Evolutionary conservation across 441 rosid genomes (phyloP).

Genomic region (Adansonia gregorii): DNA sequence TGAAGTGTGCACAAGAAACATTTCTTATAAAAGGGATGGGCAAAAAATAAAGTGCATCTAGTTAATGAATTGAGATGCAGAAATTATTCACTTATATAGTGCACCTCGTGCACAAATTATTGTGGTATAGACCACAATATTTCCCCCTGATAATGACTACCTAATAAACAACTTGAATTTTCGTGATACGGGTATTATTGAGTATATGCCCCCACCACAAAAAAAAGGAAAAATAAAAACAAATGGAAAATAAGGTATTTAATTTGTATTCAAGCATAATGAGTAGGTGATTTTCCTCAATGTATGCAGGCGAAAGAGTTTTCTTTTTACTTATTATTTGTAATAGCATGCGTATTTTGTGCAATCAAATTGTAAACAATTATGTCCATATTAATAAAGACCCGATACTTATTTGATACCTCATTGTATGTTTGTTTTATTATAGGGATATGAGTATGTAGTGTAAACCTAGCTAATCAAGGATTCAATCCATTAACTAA

Average conservation of each 20-base stretch:
- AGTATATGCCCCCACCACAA: neutral
- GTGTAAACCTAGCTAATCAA: neutral
- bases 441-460: neutral
- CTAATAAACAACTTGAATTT: slow-evolving; percentile 1
- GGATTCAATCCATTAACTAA: neutral
- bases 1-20: slow-evolving; percentile 50
- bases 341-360: neutral
- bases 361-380: neutral
- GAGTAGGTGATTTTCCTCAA: neutral
- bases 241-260: neutral
- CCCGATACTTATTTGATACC: neutral
- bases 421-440: neutral
- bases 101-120: slow-evolving; percentile 32
- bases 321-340: neutral
- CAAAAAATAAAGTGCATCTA: slow-evolving; percentile 25
- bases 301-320: neutral
- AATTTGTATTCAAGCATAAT: neutral
- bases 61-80: neutral
- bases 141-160: slow-evolving; percentile 21
- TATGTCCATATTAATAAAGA: neutral
- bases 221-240: neutral
- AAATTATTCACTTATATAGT: slow-evolving; percentile 14
- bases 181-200: neutral
- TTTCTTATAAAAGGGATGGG: slow-evolving; percentile 30
- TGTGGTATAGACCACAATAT: slow-evolving; percentile 20